Conservation (phyloP, 139 green algal genomes). For the Chlamydomonas schloesseri region DNA sequence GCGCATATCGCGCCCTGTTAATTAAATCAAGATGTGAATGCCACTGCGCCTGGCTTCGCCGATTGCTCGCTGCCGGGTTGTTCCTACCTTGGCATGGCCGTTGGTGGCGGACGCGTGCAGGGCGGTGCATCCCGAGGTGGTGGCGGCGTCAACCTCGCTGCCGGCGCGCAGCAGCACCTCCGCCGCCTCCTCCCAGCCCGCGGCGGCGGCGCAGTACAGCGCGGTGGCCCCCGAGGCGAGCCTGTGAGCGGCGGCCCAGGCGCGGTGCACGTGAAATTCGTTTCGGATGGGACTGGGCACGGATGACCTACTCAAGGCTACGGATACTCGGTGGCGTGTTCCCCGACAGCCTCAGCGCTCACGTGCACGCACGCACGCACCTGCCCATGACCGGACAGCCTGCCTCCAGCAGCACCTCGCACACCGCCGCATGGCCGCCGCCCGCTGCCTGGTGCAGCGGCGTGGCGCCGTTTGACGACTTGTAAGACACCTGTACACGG, state of each 20-base stretch:
- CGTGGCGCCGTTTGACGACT: slow-evolving; percentile 21
- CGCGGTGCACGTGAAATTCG: too few species aligned
- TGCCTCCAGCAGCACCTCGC: slow-evolving; percentile 32
- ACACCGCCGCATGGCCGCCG: slow-evolving; percentile 9
- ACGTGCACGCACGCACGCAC: background rate
- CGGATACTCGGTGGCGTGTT: too few species aligned
- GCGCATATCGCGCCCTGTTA: too few species aligned
- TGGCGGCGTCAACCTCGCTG: slow-evolving; percentile 27
- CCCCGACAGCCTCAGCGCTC: too few species aligned
- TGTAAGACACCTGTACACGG: background rate
- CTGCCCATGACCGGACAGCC: slow-evolving; percentile 30
- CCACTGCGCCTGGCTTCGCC: too few species aligned
- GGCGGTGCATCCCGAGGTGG: slow-evolving; percentile 30
- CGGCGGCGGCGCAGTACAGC: slow-evolving; percentile 37
- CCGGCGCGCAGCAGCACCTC: slow-evolving; percentile 28
- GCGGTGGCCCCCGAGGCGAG: slow-evolving; percentile 12
- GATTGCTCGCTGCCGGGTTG: too few species aligned
- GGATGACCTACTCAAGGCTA: too few species aligned
- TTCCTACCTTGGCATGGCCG: slow-evolving; percentile 24
- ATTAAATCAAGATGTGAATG: too few species aligned
- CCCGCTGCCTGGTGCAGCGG: slow-evolving; percentile 36
- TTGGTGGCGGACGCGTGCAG: slow-evolving; percentile 32
- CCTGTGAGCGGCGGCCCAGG: background rate
- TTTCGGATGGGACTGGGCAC: too few species aligned
- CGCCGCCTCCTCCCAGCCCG: slow-evolving; percentile 7